Evolutionary conservation across 768 basidiomycete genomes (phyloP).

Genomic region (Pholiota molesta): DNA sequence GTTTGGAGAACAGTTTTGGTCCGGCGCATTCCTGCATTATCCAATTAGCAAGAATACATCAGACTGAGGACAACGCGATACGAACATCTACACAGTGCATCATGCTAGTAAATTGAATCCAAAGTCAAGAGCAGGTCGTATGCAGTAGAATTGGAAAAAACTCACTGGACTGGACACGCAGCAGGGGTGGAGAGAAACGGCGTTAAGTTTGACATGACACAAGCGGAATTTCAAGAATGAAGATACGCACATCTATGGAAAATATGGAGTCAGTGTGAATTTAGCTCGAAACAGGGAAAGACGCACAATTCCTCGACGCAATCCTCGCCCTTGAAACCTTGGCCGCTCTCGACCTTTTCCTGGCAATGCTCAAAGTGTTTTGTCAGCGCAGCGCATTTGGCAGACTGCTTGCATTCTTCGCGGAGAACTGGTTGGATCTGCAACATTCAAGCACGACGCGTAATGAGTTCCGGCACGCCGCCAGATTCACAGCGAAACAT

Average conservation of each 20-base stretch:
- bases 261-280: constrained; percentile 3
- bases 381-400: constrained; percentile 67
- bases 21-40: constrained; percentile 52
- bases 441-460: not conserved
- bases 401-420: constrained; percentile 71
- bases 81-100: constrained; percentile 93
- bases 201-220: not conserved
- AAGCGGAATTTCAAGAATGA: not conserved
- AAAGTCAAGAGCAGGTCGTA: constrained; percentile 12
- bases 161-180: constrained; percentile 63
- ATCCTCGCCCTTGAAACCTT: constrained; percentile 90
- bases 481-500: not conserved
- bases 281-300: constrained; percentile 18
- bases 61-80: constrained; percentile 11
- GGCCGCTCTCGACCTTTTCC: constrained; percentile 80
- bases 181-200: not conserved
- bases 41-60: not conserved
- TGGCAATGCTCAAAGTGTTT: constrained; percentile 92
- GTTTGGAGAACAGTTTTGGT: constrained; percentile 83
- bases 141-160: constrained; percentile 18
- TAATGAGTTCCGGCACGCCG: not conserved
- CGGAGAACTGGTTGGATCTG: constrained; percentile 72
- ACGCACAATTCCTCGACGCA: constrained; percentile 90
- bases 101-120: constrained; percentile 49
- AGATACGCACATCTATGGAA: constrained; percentile 26